These are phyloP conservation scores for Nigrospora osmanthi DNA, from an alignment of 2,329 filamentous ascomycete species.

Conservation along the genomic window DNA sequence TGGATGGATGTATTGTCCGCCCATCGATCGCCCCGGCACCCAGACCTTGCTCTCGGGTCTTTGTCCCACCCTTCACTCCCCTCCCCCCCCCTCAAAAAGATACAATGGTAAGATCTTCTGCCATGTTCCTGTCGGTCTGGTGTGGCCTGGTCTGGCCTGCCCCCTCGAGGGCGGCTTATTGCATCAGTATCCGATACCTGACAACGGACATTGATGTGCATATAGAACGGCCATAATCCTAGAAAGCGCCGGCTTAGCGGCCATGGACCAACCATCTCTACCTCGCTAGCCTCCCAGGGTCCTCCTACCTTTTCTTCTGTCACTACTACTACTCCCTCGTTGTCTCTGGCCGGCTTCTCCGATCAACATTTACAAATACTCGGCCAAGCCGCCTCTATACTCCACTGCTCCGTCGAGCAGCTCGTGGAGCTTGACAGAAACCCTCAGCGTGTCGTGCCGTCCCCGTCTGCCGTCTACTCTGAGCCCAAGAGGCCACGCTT, in stretches of 20 bases:
- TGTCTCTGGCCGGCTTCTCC: constrained; percentile 14
- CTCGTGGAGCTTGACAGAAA: constrained; percentile 23
- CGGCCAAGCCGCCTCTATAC: constrained; percentile 22
- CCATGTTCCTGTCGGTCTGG: constrained; percentile 12
- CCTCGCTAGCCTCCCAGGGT: constrained; percentile 26
- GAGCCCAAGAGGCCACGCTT: constrained; percentile 14
- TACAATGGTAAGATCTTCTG: constrained; percentile 25
- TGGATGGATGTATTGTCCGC: constrained; percentile 13
- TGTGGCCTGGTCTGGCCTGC: background rate
- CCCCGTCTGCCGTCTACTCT: constrained; percentile 17
- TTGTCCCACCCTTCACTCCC: constrained; percentile 22
- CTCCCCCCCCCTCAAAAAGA: constrained; percentile 16
- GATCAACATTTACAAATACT: constrained; percentile 23
- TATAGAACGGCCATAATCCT: constrained; percentile 27
- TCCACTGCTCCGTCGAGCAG: constrained; percentile 19
- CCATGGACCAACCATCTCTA: constrained; percentile 26
- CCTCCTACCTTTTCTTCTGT: constrained; percentile 15
- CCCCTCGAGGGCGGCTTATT: constrained; percentile 19
- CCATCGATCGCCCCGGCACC: constrained; percentile 17
- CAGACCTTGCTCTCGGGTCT: constrained; percentile 15
- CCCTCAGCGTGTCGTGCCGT: constrained; percentile 21
- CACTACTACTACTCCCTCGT: constrained; percentile 15
- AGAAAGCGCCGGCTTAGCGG: constrained; percentile 36
- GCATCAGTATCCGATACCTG: constrained; percentile 15
- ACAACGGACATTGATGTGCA: constrained; percentile 21